Evolutionary conservation across 352 stramenopile species (phyloP), one percentile per base, ranked within the genome.

Genomic region (Phytophthora rubi): DNA sequence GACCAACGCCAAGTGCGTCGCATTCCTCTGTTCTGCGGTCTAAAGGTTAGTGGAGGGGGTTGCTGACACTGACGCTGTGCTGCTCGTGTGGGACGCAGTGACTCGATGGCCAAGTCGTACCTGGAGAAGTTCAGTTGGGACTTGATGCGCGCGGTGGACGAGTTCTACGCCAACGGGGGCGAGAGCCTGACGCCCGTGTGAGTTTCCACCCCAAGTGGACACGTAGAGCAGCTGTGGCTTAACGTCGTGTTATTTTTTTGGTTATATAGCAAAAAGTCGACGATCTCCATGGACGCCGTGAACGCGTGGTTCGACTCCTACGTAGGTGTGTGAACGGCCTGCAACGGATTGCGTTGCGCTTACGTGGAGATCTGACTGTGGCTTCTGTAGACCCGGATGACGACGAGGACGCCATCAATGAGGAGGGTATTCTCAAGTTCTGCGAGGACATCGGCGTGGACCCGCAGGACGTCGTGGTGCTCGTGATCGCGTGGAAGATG

Each of bases 401-500:
- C 30, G 77, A 90, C 6, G 84, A 91, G 18, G 86, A 93, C 55
- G 30, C 63, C 13, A 93, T 94, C 44, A 81, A 81, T 26, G 86
- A 94, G 52, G 86, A 94, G 48, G 86, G 86, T 3, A 92, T 94
- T 28, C 67, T 92, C 26, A 90, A 91, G 55, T 93, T 94, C 53
- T 94, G 86, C 65, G 82, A 92, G 51, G 86, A 93, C 64, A 89
- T 92, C 49, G 79, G 77, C 44, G 81, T 93, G 44, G 86, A 94
- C n/a, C 79, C 86, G 33, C 85, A 94, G 39, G 86, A 92, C 61
- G 63, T 93, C 15, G 77, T 91, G 26, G 85, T 97, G 63, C 62
- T 96, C 35, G 82, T 96, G 71, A 93, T 97, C 55, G 84, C 87
- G 18, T 97, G 90, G 89, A 90, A 94, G 60, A 96, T 97, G 90